These are phyloP conservation scores for Pseudogymnoascus verrucosus DNA, from an alignment of 2,329 filamentous ascomycete genomes.

Conservation along the genomic window DNA sequence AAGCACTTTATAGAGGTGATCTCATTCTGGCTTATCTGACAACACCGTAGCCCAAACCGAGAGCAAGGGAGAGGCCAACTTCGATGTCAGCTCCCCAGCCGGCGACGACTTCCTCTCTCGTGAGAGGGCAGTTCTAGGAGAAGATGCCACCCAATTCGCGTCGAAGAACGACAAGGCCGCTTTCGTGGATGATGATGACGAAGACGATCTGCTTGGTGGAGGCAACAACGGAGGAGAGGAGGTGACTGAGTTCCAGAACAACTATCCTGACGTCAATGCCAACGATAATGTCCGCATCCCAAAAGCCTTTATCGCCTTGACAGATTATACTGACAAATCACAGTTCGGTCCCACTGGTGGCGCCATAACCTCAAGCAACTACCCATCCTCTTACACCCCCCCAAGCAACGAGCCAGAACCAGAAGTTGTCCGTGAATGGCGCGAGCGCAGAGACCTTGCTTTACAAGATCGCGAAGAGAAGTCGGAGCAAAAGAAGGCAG, in stretches of 20 bases:
- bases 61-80: conserved; percentile 42
- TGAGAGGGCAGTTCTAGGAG: conserved; percentile 82
- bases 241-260: conserved; percentile 63
- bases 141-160: conserved; percentile 86
- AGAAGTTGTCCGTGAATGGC: conserved; percentile 85
- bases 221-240: conserved; percentile 38
- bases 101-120: conserved; percentile 82
- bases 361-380: conserved; percentile 63
- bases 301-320: background rate
- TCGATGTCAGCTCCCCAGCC: conserved; percentile 49
- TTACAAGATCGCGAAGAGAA: conserved; percentile 79
- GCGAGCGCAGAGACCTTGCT: conserved; percentile 75
- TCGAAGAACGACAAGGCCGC: conserved; percentile 63
- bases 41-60: conserved; percentile 57
- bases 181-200: conserved; percentile 56
- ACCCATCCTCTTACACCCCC: conserved; percentile 21
- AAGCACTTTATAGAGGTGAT: conserved; percentile 15
- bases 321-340: conserved; percentile 3
- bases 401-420: conserved; percentile 70
- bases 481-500: conserved; percentile 71
- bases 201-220: conserved; percentile 60
- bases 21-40: conserved; percentile 12
- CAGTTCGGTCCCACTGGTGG: conserved; percentile 43
- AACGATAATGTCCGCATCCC: conserved; percentile 54
- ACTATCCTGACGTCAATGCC: conserved; percentile 72